Percentiles rank a stretch among this genome's conserved stretches.
Conservation (phyloP, 305 asterid species). For the Nicotiana rustica region DNA sequence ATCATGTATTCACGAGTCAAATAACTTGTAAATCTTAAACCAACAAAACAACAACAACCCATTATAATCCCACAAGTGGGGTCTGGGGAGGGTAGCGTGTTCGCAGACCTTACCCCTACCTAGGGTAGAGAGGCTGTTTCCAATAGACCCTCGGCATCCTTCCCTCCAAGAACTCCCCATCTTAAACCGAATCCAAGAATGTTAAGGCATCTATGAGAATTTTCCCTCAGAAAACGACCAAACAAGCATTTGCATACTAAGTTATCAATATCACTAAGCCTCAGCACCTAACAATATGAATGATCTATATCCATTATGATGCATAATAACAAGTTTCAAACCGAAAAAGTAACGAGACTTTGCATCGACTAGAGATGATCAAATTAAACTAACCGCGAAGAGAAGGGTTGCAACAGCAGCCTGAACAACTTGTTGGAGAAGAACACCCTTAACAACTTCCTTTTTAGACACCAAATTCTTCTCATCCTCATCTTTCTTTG, state of each 20-base stretch:
- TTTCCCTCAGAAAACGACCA: not conserved
- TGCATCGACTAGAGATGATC: not conserved
- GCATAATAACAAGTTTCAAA: not conserved
- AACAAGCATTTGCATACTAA: not conserved
- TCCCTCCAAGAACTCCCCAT: too few relatives aligned
- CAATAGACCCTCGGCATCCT: too few relatives aligned
- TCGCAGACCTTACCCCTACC: too few relatives aligned
- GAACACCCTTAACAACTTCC: conserved; percentile 86
- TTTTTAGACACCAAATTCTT: conserved; percentile 80
- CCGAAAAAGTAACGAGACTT: not conserved
- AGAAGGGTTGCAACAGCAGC: conserved; percentile 79
- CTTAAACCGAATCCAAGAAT: not conserved
- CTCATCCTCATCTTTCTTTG: conserved; percentile 82
- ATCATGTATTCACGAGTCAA: not conserved
- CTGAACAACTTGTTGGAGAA: conserved; percentile 90
- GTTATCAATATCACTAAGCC: not conserved
- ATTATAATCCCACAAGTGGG: too few relatives aligned
- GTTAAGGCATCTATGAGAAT: not conserved
- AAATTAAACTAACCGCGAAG: conserved; percentile 64
- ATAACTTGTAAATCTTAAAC: not conserved
- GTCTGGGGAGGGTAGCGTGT: too few relatives aligned
- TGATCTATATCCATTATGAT: not conserved
- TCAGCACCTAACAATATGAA: not conserved
- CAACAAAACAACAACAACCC: too few relatives aligned
- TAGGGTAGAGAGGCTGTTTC: too few relatives aligned